These are phyloP conservation scores for Prunus mongolica DNA, from an alignment of 306 rosid species.

Conservation along the genomic window DNA sequence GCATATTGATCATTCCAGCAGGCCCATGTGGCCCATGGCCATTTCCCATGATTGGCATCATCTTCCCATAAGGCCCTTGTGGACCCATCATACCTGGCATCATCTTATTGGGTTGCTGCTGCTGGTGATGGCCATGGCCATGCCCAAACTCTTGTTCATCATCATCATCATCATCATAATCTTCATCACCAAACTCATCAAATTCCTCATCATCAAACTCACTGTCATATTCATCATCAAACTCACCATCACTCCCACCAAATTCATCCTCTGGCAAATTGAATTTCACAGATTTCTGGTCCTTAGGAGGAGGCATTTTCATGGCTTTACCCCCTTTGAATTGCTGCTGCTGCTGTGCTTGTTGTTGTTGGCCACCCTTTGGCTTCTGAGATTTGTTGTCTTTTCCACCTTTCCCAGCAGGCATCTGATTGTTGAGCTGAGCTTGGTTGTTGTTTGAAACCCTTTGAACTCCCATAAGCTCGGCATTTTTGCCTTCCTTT, in stretches of 20 bases:
- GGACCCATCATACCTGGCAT: constrained; percentile 19
- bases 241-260: constrained; percentile 45
- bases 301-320: constrained; percentile 24
- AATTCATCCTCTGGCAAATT: constrained; percentile 53
- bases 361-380: constrained; percentile 28
- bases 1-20: constrained; percentile 44
- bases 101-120: constrained; percentile 23
- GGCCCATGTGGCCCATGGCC: constrained; percentile 56
- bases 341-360: constrained; percentile 45
- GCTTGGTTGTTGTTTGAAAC: constrained; percentile 34
- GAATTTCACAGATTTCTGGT: constrained; percentile 75
- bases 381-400: constrained; percentile 44
- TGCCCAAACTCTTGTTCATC: constrained; percentile 41
- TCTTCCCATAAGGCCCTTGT: constrained; percentile 33
- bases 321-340: constrained; percentile 42
- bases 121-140: constrained; percentile 41
- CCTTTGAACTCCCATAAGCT: constrained; percentile 56
- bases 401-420: constrained; percentile 44
- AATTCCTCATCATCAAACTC: constrained; percentile 28
- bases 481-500: constrained; percentile 64
- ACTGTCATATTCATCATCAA: constrained; percentile 35
- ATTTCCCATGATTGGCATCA: constrained; percentile 29
- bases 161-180: constrained; percentile 30
- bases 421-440: constrained; percentile 47
- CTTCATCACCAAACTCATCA: constrained; percentile 47